Conservation (phyloP, 2,329 filamentous ascomycete species). For the Neurospora sp. region DNA sequence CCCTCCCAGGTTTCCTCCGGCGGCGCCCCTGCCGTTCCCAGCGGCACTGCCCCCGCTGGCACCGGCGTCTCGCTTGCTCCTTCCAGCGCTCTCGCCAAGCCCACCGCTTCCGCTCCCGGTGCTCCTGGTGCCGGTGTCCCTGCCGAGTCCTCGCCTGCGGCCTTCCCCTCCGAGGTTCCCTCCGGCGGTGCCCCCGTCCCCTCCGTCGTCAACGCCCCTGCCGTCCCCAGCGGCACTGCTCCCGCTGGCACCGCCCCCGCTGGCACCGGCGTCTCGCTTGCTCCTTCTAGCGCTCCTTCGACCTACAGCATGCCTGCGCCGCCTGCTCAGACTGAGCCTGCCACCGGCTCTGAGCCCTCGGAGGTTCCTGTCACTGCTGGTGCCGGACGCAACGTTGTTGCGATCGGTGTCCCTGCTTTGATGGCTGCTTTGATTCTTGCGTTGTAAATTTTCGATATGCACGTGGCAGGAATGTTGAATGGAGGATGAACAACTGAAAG, state of each 20-base stretch:
- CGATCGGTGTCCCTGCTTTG: constrained; percentile 10
- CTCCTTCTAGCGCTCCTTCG: neutral
- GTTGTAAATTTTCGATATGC: constrained; percentile 8
- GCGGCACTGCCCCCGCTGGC: constrained; percentile 2
- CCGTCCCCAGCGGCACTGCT: neutral
- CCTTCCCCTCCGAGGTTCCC: neutral
- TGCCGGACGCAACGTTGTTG: constrained; percentile 15
- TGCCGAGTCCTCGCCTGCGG: neutral
- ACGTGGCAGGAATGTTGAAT: neutral
- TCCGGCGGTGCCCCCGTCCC: neutral
- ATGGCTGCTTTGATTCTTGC: constrained; percentile 13
- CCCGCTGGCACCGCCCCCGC: neutral
- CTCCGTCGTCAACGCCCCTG: neutral
- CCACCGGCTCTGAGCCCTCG: neutral
- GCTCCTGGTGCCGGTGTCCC: neutral
- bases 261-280: constrained; percentile 4
- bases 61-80: constrained; percentile 4
- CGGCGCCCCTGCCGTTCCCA: neutral
- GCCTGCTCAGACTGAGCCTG: neutral
- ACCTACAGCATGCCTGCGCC: neutral
- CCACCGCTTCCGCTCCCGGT: neutral
- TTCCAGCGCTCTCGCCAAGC: constrained; percentile 8
- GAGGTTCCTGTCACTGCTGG: constrained; percentile 13
- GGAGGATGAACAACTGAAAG: neutral
- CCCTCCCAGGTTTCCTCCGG: neutral